Percentiles rank a stretch among this genome's conserved stretches.
phyloP scores from a whole-genome alignment of 352 stramenopile genomes.

The Nothophytophthora sp. region DNA sequence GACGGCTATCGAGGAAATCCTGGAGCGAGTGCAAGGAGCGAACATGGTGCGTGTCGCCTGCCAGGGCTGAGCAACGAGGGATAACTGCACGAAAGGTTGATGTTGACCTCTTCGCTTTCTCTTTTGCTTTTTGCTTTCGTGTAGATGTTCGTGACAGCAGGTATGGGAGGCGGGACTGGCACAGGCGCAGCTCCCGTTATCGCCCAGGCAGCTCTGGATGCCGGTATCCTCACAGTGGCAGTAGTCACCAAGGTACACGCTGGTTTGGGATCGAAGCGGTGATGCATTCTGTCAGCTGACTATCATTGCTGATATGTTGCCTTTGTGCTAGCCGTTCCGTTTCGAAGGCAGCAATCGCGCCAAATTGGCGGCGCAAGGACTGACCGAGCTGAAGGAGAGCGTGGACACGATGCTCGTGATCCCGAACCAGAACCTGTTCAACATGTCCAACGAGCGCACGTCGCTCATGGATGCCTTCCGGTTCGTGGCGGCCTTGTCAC shows the following conservation, averaged over 20 bases:
- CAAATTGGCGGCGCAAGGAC: slow-evolving; percentile 78
- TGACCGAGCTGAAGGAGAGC: slow-evolving; percentile 79
- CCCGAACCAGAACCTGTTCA: slow-evolving; percentile 90
- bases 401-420: slow-evolving; percentile 90
- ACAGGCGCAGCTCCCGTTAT: slow-evolving; percentile 86
- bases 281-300: neutral
- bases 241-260: slow-evolving; percentile 80
- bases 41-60: slow-evolving; percentile 69
- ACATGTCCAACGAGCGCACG: slow-evolving; percentile 86
- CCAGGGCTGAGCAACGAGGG: neutral
- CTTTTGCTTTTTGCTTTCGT: neutral
- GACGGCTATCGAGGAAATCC: slow-evolving; percentile 80
- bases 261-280: neutral
- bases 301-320: neutral
- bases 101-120: neutral
- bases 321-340: slow-evolving; percentile 58
- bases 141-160: slow-evolving; percentile 89
- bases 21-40: slow-evolving; percentile 79
- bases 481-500: slow-evolving; percentile 21
- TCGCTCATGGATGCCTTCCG: slow-evolving; percentile 88
- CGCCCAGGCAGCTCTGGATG: slow-evolving; percentile 78
- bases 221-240: slow-evolving; percentile 83
- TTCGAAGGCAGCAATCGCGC: slow-evolving; percentile 85
- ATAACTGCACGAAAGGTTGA: neutral
- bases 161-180: slow-evolving; percentile 84